Evolutionary conservation across 345 rosid species (phyloP).

Genomic region (Eucalyptus pauciflora): DNA sequence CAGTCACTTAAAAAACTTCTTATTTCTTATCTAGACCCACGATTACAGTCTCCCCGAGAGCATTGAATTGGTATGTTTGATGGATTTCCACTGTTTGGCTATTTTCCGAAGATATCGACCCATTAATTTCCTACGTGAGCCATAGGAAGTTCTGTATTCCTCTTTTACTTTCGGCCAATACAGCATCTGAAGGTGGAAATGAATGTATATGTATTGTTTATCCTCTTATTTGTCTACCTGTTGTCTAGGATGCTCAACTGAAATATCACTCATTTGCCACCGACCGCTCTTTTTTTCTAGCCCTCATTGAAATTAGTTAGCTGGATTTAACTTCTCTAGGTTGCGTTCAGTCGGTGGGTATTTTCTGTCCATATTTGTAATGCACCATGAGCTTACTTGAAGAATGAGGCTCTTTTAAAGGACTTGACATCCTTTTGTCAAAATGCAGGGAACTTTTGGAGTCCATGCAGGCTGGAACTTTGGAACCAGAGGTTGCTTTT

Average conservation of each 20-base stretch:
- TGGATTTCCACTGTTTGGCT: neutral
- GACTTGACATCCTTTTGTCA: neutral
- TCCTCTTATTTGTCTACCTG: neutral
- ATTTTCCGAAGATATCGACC: neutral
- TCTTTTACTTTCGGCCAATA: neutral
- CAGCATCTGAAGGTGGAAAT: neutral
- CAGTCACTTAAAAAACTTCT: neutral
- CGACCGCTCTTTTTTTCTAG: neutral
- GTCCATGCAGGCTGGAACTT: conserved; percentile 60
- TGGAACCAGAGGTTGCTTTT: conserved; percentile 78
- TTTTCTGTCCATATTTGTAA: neutral
- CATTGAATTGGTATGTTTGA: neutral
- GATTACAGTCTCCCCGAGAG: neutral
- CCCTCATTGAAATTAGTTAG: neutral
- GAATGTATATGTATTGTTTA: neutral
- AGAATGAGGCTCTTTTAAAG: neutral
- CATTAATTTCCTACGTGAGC: neutral
- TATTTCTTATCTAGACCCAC: neutral
- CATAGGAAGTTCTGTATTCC: neutral
- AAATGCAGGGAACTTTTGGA: neutral
- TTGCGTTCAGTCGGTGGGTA: neutral
- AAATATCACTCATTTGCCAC: neutral
- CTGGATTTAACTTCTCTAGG: neutral
- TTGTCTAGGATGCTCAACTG: neutral
- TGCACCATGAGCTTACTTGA: neutral